Conservation (phyloP, 306 rosid species). For the Lotus japonicus region DNA sequence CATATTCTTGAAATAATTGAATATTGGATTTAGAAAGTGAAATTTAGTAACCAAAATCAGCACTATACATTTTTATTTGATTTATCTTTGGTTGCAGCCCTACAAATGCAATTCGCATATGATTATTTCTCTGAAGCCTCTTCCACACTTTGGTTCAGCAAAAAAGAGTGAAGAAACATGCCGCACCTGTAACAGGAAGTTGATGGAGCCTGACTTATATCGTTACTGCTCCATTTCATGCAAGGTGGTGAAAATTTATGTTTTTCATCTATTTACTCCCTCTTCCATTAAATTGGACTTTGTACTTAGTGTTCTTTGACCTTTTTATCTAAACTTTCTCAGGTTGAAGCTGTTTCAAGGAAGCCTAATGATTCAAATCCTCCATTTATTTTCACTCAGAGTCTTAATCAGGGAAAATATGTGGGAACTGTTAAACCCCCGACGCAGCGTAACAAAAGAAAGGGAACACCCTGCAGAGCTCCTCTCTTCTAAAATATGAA, state of each 20-base stretch:
- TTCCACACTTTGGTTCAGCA: slow-evolving; percentile 12
- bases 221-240: slow-evolving; percentile 31
- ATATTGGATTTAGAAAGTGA: too few species aligned
- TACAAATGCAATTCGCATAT: too few species aligned
- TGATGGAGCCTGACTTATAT: slow-evolving; percentile 11
- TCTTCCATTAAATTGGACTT: not conserved
- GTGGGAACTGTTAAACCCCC: not conserved
- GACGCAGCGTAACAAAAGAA: slow-evolving; percentile 1
- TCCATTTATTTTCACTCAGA: slow-evolving; percentile 8
- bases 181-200: slow-evolving; percentile 17
- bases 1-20: not conserved
- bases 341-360: slow-evolving; percentile 20
- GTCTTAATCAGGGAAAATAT: not conserved
- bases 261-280: not conserved
- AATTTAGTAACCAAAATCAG: too few species aligned
- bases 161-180: not conserved
- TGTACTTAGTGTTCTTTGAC: not conserved
- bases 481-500: slow-evolving; percentile 18
- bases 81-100: too few species aligned
- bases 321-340: slow-evolving; percentile 3
- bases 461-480: too few species aligned
- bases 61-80: too few species aligned
- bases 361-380: slow-evolving; percentile 22
- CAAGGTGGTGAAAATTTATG: slow-evolving; percentile 8
- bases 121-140: too few species aligned